Percentiles rank a stretch among this genome's conserved stretches.
Evolutionary conservation across 2,329 filamentous ascomycete species (phyloP).

Genomic region (Trichophyton mentagrophytes): DNA sequence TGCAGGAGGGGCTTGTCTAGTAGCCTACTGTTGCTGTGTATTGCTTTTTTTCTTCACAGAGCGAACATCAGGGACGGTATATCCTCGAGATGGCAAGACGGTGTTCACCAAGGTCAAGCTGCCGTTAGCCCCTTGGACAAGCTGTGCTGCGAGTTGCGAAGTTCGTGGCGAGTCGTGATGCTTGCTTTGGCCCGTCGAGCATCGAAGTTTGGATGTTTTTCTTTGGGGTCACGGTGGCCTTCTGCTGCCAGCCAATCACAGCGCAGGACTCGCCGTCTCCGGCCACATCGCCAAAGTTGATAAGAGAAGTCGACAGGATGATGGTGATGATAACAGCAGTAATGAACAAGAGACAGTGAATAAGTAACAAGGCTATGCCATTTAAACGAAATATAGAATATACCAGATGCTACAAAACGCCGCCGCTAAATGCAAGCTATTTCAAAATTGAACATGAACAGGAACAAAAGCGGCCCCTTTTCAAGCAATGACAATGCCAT

Average conservation of each 20-base stretch:
- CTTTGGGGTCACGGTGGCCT: slow-evolving; percentile 9
- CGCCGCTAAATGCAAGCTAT: neutral
- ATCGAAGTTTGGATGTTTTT: slow-evolving; percentile 1
- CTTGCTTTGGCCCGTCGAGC: neutral
- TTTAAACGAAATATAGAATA: neutral
- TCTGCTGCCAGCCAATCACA: slow-evolving; percentile 1
- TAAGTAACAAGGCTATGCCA: neutral
- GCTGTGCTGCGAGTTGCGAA: neutral
- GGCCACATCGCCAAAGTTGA: neutral
- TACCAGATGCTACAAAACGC: neutral
- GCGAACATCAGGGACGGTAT: neutral
- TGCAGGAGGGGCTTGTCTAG: neutral
- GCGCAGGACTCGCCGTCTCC: neutral
- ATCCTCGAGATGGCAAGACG: neutral
- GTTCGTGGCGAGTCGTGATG: neutral
- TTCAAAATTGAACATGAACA: neutral
- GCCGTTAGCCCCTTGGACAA: neutral
- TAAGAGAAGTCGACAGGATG: neutral
- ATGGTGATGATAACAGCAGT: neutral
- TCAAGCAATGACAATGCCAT: slow-evolving; percentile 21
- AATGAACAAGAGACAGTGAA: neutral
- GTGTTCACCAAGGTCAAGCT: neutral
- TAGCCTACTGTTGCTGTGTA: neutral
- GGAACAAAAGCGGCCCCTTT: neutral
- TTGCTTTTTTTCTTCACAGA: neutral